These are phyloP conservation scores for Pichia sp. DNA, from an alignment of 1,139 yeast genomes.

Conservation along the genomic window DNA sequence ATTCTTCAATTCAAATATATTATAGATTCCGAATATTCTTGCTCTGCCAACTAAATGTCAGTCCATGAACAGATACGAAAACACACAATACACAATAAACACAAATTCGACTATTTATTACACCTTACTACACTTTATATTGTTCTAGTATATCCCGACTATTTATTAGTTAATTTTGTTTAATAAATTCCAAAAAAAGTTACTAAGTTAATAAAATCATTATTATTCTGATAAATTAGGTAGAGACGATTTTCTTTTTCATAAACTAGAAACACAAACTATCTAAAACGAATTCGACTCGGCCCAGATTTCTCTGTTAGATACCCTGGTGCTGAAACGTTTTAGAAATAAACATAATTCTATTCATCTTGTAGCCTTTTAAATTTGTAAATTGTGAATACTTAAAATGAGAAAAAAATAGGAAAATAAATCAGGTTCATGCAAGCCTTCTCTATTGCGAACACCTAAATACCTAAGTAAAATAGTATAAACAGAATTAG, in stretches of 20 bases:
- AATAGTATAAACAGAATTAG: no score
- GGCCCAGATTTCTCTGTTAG: no score
- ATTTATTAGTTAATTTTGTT: not conserved
- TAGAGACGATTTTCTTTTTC: no score
- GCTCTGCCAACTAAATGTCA: not conserved
- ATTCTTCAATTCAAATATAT: constrained; percentile 4
- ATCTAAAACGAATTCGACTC: no score
- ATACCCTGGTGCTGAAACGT: no score
- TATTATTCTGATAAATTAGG: constrained; percentile 5
- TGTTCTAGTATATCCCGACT: not conserved
- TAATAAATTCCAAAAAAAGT: not conserved
- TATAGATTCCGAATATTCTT: not conserved
- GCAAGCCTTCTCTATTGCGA: no score
- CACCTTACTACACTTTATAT: not conserved
- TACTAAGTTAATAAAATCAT: constrained; percentile 10
- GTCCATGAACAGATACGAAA: no score
- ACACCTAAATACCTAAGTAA: no score
- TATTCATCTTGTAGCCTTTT: no score
- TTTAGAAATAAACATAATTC: not conserved
- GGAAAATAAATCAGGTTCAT: no score
- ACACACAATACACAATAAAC: not conserved
- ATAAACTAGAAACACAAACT: not conserved
- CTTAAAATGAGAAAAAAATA: no score
- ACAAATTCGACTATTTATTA: not conserved
- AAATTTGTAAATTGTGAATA: no score